A percentile compares a stretch with the other conserved stretches of the same genome.
Conservation (phyloP, 2,329 filamentous ascomycete species). For the Colletotrichum graminicola region DNA sequence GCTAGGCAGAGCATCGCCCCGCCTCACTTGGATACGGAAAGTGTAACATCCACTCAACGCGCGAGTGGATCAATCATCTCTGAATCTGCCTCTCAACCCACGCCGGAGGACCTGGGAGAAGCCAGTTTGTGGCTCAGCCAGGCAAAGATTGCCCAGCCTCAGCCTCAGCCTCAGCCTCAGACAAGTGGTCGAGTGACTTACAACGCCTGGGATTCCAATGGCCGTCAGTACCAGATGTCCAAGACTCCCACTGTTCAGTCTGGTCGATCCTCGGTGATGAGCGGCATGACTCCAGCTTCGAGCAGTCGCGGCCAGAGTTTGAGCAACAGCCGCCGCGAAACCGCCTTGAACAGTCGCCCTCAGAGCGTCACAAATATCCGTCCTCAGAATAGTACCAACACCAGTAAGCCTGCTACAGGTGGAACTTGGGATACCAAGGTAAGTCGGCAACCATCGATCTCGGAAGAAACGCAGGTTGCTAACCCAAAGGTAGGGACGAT, state of each 20-base stretch:
- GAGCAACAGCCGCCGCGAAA: neutral
- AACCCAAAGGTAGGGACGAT: constrained; percentile 8
- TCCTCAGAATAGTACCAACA: neutral
- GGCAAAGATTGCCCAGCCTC: neutral
- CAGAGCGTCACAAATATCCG: neutral
- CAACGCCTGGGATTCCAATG: constrained; percentile 49
- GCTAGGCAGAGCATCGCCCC: neutral
- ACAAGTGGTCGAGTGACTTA: constrained; percentile 1
- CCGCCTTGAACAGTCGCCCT: neutral
- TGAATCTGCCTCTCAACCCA: neutral
- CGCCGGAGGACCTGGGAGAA: neutral
- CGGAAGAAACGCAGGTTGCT: neutral
- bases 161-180: neutral
- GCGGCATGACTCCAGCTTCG: neutral
- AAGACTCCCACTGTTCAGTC: constrained; percentile 46
- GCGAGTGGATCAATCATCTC: neutral
- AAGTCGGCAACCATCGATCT: neutral
- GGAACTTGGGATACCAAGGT: constrained; percentile 5
- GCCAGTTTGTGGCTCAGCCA: constrained; percentile 14
- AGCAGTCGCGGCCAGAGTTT: neutral
- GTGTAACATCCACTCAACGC: neutral
- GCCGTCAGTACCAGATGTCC: constrained; percentile 42
- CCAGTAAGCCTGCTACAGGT: neutral
- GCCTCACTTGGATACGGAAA: neutral
- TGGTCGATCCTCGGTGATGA: neutral